Evolutionary conservation across 176 grass and related monocot species (phyloP).

Genomic region (Phragmites australis): DNA sequence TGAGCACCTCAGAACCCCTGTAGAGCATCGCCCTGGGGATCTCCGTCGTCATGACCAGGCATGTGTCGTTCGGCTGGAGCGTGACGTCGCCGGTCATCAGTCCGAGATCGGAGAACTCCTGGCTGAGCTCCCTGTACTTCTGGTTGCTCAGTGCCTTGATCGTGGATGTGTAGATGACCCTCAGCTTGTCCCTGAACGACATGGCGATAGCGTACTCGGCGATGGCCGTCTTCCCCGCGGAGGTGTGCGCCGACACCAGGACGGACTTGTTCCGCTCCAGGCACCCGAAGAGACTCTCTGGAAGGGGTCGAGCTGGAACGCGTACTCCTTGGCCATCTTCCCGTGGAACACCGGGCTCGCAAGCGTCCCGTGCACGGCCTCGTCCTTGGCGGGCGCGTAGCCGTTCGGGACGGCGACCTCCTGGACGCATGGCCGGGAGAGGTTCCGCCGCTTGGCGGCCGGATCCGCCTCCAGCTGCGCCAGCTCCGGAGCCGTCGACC

Average conservation of each 20-base stretch:
- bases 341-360: constrained; percentile 59
- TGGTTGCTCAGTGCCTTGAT: constrained; percentile 96
- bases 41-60: constrained; percentile 97
- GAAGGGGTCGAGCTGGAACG: constrained; percentile 92
- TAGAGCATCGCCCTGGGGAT: constrained; percentile 96
- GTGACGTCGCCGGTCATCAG: constrained; percentile 98
- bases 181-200: constrained; percentile 94
- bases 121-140: constrained; percentile 93
- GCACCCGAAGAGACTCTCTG: constrained; percentile 85
- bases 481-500: too few relatives aligned
- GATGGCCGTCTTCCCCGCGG: constrained; percentile 87
- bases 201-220: constrained; percentile 95
- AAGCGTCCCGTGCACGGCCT: constrained; percentile 68
- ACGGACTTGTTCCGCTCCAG: constrained; percentile 87
- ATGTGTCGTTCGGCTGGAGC: constrained; percentile 81
- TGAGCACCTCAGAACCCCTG: constrained; percentile 95
- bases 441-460: constrained; percentile 67
- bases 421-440: constrained; percentile 77
- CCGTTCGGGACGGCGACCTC: constrained; percentile 78
- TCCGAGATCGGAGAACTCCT: constrained; percentile 91
- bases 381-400: constrained; percentile 59
- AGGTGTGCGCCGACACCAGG: constrained; percentile 92
- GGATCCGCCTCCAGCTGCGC: too few relatives aligned
- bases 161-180: constrained; percentile 92
- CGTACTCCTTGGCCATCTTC: constrained; percentile 96